Base-by-base conservation (phyloP, 2,329 filamentous ascomycete genomes). In the Xylaria sp. region DNA sequence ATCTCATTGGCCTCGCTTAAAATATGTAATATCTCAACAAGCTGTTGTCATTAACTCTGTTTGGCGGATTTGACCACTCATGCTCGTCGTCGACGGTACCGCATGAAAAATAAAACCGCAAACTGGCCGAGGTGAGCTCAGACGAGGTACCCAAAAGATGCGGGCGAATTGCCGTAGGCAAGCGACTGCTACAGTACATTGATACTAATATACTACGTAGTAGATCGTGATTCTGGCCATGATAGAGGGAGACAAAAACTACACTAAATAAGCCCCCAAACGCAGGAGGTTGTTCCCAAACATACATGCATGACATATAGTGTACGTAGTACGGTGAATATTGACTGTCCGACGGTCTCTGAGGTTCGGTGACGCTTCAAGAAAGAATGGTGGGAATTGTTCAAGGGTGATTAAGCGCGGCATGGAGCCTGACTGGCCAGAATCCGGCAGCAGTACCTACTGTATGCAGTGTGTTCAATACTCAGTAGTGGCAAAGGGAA, bases 1-100 rank as follows among this genome's bases (percentile, higher is more conserved):
- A 55, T 25, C 42, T 64, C 60, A 69, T 69, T 69, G 63, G 67
- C 23, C 27, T 69, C 60, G 59, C 60, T 63, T 63, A 63, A 47
- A 27, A 10, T 25, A 37, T 35, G 59, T 61, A 60, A 67, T 67
- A 63, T 69, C 59, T 59, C 40, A 18, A 23, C 47, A 32, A 54
- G 51, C n/a, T 44, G 44, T 35, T 32, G 50, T 42, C 44, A 5
- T 40, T 51, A 44, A 51, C 47, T 63, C 47, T 60, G 32, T 66
- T 55, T 62, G 58, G 63, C 21, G 44, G 50, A 16, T 35, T 51
- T 29, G 35, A 18, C 16, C 40, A 44, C 40, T 44, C 40, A 1
- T 53, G 51, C 47, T 40, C 23, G 23, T 47, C 23, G 27, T 10
- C 27, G 40, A 58, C 42, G 58, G 58, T 23, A 68, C 53, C 57